These are phyloP conservation scores for Cylindrodendrum hubeiense DNA, from an alignment of 2,329 filamentous ascomycete species.

Conservation along the genomic window DNA sequence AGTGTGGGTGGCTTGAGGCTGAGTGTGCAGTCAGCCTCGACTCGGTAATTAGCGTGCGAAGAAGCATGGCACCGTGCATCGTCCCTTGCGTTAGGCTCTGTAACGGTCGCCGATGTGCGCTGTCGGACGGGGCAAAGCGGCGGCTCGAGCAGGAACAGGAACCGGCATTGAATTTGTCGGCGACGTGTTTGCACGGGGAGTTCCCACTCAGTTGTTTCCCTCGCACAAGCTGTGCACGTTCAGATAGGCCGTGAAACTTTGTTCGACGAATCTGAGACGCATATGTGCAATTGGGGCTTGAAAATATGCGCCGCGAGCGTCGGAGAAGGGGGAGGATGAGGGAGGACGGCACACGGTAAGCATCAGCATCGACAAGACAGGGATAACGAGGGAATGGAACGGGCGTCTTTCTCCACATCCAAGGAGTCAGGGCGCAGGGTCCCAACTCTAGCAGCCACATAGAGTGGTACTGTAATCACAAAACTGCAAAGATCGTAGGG, in stretches of 20 bases:
- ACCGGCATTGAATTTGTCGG: neutral
- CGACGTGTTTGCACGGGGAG: neutral
- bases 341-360: neutral
- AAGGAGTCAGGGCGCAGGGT: neutral
- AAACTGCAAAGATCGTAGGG: conserved; percentile 10
- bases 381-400: conserved; percentile 5
- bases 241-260: conserved; percentile 3
- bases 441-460: neutral
- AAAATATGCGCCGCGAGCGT: neutral
- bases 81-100: conserved; percentile 11
- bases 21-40: neutral
- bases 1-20: neutral
- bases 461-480: conserved; percentile 6
- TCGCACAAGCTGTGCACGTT: neutral
- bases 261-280: neutral
- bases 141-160: no score
- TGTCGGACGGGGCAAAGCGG: conserved; percentile 4
- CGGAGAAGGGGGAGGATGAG: neutral
- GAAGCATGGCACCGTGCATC: conserved; percentile 6
- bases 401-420: conserved; percentile 2
- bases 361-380: neutral
- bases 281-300: neutral
- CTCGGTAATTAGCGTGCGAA: conserved; percentile 3
- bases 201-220: neutral
- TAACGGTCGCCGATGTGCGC: neutral